A percentile compares a stretch with the other conserved stretches of the same genome.
phyloP scores from a whole-genome alignment of 1,284 basidiomycete species.

The Pseudozyma pruni region DNA sequence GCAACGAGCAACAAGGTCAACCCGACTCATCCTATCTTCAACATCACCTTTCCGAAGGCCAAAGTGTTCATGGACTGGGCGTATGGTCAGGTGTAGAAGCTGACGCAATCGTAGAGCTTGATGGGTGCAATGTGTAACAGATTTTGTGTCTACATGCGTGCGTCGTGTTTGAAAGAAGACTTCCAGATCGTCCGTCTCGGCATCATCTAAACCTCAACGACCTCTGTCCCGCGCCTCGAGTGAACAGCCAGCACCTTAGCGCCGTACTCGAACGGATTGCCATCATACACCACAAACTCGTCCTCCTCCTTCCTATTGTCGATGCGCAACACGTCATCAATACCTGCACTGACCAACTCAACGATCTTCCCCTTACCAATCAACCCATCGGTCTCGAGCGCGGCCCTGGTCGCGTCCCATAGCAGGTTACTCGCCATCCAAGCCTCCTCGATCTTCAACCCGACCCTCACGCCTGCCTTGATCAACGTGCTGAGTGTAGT shows the following conservation, averaged over 20 bases:
- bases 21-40: slow-evolving; percentile 61
- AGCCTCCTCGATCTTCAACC: slow-evolving; percentile 74
- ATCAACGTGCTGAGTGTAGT: slow-evolving; percentile 76
- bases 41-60: slow-evolving; percentile 50
- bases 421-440: slow-evolving; percentile 77
- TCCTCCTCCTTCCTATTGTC: slow-evolving; percentile 57
- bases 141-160: no score
- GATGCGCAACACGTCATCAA: slow-evolving; percentile 75
- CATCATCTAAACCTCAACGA: slow-evolving; percentile 25
- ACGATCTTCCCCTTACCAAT: slow-evolving; percentile 73
- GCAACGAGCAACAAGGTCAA: slow-evolving; percentile 35
- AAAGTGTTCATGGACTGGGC: slow-evolving; percentile 60
- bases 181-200: no score
- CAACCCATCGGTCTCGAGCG: slow-evolving; percentile 42
- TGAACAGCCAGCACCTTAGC: slow-evolving; percentile 74
- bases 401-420: slow-evolving; percentile 72
- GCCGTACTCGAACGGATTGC: slow-evolving; percentile 73
- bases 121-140: neutral
- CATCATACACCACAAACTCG: slow-evolving; percentile 77
- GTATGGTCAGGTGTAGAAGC: slow-evolving; percentile 34
- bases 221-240: slow-evolving; percentile 33
- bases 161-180: no score
- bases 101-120: slow-evolving; percentile 1
- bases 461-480: slow-evolving; percentile 78
- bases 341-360: slow-evolving; percentile 74